Conservation (phyloP, 75 land plant species). For the Pinus tabuliformis region DNA sequence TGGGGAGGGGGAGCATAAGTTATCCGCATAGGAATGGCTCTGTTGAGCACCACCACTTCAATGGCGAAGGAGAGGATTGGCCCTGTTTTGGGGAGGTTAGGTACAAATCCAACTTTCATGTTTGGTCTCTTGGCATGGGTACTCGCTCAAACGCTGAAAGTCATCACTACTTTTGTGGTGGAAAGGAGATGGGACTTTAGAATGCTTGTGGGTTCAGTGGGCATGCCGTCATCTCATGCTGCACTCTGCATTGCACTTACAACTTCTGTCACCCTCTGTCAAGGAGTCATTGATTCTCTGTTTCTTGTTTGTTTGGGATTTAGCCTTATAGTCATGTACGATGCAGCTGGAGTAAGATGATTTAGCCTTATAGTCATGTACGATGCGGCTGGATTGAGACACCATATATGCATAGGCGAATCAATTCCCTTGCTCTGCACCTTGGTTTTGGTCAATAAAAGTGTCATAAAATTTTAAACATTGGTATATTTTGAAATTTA, state of each 20-base stretch:
- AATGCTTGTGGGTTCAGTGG: constrained; percentile 76
- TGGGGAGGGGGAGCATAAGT: constrained; percentile 12
- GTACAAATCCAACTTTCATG: constrained; percentile 87
- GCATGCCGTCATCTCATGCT: constrained; percentile 97
- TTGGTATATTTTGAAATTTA: background rate
- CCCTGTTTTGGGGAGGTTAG: constrained; percentile 66
- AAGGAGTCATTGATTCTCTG: constrained; percentile 75
- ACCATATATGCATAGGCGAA: constrained; percentile 75
- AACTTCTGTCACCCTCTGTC: constrained; percentile 83
- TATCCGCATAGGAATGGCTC: constrained; percentile 42
- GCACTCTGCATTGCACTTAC: constrained; percentile 86
- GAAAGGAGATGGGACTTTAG: constrained; percentile 77
- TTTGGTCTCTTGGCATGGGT: constrained; percentile 85
- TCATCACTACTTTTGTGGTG: constrained; percentile 66
- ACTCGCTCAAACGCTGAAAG: constrained; percentile 74
- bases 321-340: constrained; percentile 95
- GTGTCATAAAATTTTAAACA: background rate
- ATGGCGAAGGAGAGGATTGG: constrained; percentile 59
- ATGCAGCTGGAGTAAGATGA: constrained; percentile 84
- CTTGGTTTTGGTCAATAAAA: background rate
- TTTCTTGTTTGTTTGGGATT: constrained; percentile 94
- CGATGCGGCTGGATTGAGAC: no score
- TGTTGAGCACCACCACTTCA: constrained; percentile 67
- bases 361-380: no score
- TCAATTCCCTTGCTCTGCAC: background rate